These are phyloP conservation scores for Asterochloris erici DNA, from an alignment of 139 green algal species.

Conservation along the genomic window DNA sequence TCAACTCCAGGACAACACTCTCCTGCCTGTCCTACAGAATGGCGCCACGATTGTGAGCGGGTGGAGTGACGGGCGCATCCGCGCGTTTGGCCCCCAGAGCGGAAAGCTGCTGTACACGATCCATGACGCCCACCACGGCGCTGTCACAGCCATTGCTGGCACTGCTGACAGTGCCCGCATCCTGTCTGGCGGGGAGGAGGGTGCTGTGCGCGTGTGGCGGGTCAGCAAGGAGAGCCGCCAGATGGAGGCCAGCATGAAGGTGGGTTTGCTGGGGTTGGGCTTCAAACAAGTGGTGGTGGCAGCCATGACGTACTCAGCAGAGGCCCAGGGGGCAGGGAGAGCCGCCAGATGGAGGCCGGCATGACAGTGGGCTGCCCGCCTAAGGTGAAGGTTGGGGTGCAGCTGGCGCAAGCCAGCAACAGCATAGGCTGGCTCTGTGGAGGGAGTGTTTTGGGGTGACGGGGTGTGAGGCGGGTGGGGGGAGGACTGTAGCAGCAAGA, in stretches of 20 bases:
- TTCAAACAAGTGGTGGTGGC: too few species aligned
- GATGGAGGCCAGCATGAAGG: slow-evolving; percentile 82
- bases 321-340: too few species aligned
- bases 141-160: slow-evolving; percentile 67
- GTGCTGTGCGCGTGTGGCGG: slow-evolving; percentile 51
- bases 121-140: slow-evolving; percentile 74
- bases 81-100: slow-evolving; percentile 73
- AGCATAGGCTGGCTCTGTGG: too few species aligned
- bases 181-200: slow-evolving; percentile 65
- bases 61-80: slow-evolving; percentile 65
- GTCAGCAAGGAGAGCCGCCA: slow-evolving; percentile 49
- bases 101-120: slow-evolving; percentile 82
- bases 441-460: too few species aligned
- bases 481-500: too few species aligned
- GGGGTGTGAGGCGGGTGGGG: too few species aligned
- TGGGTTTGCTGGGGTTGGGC: neutral
- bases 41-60: slow-evolving; percentile 41
- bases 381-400: too few species aligned
- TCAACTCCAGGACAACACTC: neutral
- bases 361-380: too few species aligned
- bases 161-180: slow-evolving; percentile 52
- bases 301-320: too few species aligned
- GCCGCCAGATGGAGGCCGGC: too few species aligned
- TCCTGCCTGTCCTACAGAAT: slow-evolving; percentile 20
- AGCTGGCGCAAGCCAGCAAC: too few species aligned